A percentile compares a stretch with the other conserved stretches of the same genome.
Evolutionary conservation across 345 rosid genomes (phyloP).

Genomic region (Populus ilicifolia): DNA sequence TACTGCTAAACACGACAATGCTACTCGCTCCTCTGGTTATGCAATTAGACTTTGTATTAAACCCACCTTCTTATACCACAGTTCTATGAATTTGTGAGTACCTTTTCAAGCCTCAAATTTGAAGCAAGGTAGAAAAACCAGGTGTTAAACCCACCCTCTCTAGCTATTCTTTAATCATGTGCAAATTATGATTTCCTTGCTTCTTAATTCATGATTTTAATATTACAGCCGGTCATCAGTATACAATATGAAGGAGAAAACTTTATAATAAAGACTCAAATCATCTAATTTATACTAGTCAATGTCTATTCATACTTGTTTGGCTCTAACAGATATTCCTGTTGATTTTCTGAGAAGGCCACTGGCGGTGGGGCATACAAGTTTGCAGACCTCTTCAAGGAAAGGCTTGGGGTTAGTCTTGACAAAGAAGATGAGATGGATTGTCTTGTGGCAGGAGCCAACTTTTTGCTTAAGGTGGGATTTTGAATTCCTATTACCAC

Average conservation of each 20-base stretch:
- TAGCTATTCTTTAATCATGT: background rate
- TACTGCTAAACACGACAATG: background rate
- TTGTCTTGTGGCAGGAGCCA: slow-evolving; percentile 98
- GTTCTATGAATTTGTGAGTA: background rate
- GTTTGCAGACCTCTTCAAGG: slow-evolving; percentile 87
- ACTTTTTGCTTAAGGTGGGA: slow-evolving; percentile 88
- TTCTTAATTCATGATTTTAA: background rate
- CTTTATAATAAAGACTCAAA: background rate
- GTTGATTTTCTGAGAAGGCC: slow-evolving; percentile 61
- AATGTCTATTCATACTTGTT: background rate
- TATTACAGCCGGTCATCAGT: background rate
- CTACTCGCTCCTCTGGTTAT: background rate
- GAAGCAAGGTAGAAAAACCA: background rate
- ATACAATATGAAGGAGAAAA: background rate
- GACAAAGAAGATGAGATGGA: slow-evolving; percentile 99
- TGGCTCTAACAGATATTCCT: background rate
- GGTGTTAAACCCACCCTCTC: background rate
- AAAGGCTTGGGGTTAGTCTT: slow-evolving; percentile 88
- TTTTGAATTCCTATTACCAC: background rate
- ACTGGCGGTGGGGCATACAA: slow-evolving; percentile 99
- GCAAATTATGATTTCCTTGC: slow-evolving; percentile 1
- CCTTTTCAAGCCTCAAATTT: background rate
- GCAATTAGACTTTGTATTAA: background rate
- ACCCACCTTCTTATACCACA: background rate
- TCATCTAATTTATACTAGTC: background rate